Evolutionary conservation across 176 grass and related monocot species (phyloP).

Genomic region (Tillandsia leiboldiana): DNA sequence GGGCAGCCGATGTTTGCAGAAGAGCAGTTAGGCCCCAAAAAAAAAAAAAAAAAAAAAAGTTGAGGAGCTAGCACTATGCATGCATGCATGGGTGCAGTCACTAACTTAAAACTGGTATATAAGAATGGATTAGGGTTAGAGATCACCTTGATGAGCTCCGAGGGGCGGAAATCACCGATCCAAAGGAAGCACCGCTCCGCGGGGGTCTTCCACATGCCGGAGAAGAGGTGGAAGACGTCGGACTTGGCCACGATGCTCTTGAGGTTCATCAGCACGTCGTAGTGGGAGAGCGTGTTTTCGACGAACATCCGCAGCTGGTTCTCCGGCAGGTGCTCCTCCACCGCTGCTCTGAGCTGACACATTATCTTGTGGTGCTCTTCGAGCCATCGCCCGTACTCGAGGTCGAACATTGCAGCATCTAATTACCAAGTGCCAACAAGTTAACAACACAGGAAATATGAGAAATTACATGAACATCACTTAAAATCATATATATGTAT

Average conservation of each 20-base stretch:
- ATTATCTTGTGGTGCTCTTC: slow-evolving; percentile 35
- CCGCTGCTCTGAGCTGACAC: slow-evolving; percentile 32
- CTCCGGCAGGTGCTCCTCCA: slow-evolving; percentile 33
- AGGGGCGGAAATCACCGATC: slow-evolving; percentile 58
- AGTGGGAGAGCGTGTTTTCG: slow-evolving; percentile 27
- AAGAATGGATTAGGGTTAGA: neutral
- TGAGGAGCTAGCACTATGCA: neutral
- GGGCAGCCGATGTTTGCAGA: too few species aligned
- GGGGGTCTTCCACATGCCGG: slow-evolving; percentile 43
- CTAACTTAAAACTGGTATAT: neutral
- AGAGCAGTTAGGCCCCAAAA: too few species aligned
- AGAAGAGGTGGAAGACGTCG: slow-evolving; percentile 56
- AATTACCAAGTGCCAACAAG: neutral
- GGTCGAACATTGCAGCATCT: slow-evolving; percentile 42
- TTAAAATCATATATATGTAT: neutral
- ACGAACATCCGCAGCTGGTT: slow-evolving; percentile 29
- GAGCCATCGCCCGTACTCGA: slow-evolving; percentile 48
- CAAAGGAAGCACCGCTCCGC: slow-evolving; percentile 72
- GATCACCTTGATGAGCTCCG: slow-evolving; percentile 53
- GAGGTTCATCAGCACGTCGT: slow-evolving; percentile 27
- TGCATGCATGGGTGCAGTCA: neutral
- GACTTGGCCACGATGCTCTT: slow-evolving; percentile 24
- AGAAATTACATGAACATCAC: neutral
- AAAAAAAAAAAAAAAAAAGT: too few species aligned
- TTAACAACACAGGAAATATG: neutral